These are phyloP conservation scores for Termitomyces sp. DNA, from an alignment of 768 basidiomycete species.

Conservation along the genomic window DNA sequence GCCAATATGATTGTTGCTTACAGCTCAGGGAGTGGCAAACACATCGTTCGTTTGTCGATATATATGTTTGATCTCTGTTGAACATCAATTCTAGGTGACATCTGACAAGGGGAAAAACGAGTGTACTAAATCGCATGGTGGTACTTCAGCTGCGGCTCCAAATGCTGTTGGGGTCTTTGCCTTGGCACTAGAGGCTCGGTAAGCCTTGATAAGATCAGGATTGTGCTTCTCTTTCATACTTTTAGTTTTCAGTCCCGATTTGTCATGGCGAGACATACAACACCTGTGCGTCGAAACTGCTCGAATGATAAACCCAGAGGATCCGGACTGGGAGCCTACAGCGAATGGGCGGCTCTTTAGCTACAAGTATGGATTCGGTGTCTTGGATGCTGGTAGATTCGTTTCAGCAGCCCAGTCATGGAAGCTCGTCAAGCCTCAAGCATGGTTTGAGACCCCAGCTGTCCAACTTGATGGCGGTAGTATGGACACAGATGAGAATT, in stretches of 20 bases:
- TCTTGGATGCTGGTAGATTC: conserved; percentile 76
- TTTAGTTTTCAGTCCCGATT: conserved; percentile 61
- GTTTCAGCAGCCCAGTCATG: conserved; percentile 79
- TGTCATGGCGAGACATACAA: conserved; percentile 96
- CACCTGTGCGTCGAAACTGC: conserved; percentile 80
- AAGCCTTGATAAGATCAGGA: conserved; percentile 11
- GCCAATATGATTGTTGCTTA: conserved; percentile 97
- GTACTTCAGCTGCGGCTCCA: conserved; percentile 97
- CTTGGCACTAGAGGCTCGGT: conserved; percentile 85
- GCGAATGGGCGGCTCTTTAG: conserved; percentile 57
- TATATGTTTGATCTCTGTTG: conserved; percentile 11
- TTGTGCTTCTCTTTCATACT: conserved; percentile 3
- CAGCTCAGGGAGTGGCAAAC: conserved; percentile 89
- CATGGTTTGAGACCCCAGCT: conserved; percentile 77
- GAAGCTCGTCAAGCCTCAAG: conserved; percentile 89
- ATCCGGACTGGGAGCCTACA: conserved; percentile 92
- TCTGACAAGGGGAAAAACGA: conserved; percentile 86
- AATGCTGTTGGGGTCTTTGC: conserved; percentile 94
- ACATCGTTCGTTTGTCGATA: conserved; percentile 63
- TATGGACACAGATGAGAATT: conserved; percentile 47
- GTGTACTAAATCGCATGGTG: conserved; percentile 84
- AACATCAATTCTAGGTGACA: conserved; percentile 59
- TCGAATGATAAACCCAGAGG: conserved; percentile 74
- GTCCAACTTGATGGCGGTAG: conserved; percentile 61
- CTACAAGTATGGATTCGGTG: conserved; percentile 97